Percentiles rank a stretch among this genome's conserved stretches.
These are phyloP conservation scores for Hebeloma cylindrosporum DNA, from an alignment of 768 basidiomycete genomes.

Conservation along the genomic window DNA sequence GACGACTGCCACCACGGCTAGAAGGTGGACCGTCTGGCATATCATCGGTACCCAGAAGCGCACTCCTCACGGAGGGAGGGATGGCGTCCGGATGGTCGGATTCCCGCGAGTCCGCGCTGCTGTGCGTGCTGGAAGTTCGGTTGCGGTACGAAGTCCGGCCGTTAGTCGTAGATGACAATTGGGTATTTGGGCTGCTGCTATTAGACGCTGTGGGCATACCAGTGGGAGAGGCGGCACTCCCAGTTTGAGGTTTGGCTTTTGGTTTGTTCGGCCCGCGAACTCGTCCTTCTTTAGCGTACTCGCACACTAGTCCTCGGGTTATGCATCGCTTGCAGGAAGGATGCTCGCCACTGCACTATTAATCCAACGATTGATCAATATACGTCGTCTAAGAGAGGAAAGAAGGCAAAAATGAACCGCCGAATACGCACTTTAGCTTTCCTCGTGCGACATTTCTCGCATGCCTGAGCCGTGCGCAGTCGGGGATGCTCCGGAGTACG, in stretches of 20 bases:
- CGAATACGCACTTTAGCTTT: conserved; percentile 65
- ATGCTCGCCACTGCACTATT: conserved; percentile 70
- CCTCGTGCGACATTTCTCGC: conserved; percentile 69
- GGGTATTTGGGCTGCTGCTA: background rate
- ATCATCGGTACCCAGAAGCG: background rate
- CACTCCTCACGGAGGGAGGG: conserved; percentile 1
- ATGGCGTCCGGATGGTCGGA: too few species aligned
- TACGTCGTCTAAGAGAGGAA: background rate
- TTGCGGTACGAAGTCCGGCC: conserved; percentile 9
- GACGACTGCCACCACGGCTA: too few species aligned
- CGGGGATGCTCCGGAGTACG: conserved; percentile 63
- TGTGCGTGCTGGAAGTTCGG: conserved; percentile 22
- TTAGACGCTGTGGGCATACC: conserved; percentile 3
- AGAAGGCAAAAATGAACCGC: conserved; percentile 3
- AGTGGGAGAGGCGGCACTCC: conserved; percentile 1
- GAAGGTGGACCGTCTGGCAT: too few species aligned
- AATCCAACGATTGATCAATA: background rate
- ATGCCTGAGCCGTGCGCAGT: conserved; percentile 70
- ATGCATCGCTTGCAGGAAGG: conserved; percentile 68
- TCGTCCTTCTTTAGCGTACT: conserved; percentile 66
- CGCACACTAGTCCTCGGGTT: conserved; percentile 56
- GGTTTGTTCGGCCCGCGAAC: conserved; percentile 63
- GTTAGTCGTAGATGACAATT: too few species aligned
- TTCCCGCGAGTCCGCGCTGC: too few species aligned
- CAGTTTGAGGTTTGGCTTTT: conserved; percentile 33